A percentile compares a stretch with the other conserved stretches of the same genome.
These are phyloP conservation scores for Arctostaphylos glauca DNA, from an alignment of 148 eudicot genomes.

Conservation along the genomic window DNA sequence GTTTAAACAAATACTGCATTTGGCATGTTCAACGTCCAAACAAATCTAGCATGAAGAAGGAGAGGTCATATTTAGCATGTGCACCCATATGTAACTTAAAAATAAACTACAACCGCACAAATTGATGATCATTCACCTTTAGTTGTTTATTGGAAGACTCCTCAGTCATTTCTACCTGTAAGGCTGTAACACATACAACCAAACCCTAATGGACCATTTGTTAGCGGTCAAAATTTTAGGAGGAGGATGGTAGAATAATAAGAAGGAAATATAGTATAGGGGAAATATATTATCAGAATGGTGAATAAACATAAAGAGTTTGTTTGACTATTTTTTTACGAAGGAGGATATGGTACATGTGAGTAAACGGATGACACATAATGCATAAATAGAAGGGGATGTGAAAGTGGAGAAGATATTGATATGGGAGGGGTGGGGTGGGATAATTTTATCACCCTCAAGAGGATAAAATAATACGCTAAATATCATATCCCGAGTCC, in stretches of 20 bases:
- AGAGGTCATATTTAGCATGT: slow-evolving; percentile 1
- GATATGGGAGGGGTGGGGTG: too few species aligned
- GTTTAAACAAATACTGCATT: slow-evolving; percentile 85
- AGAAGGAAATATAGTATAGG: too few species aligned
- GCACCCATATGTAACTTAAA: background rate
- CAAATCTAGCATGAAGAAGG: slow-evolving; percentile 46
- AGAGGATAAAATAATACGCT: too few species aligned
- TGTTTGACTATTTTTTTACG: too few species aligned
- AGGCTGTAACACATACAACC: slow-evolving; percentile 51
- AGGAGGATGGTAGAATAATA: background rate
- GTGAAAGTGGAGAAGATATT: too few species aligned
- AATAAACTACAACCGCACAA: background rate
- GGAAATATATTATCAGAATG: too few species aligned
- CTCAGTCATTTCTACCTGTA: slow-evolving; percentile 65
- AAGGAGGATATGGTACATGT: too few species aligned
- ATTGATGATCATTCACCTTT: slow-evolving; percentile 41
- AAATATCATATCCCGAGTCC: too few species aligned
- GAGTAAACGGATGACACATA: too few species aligned
- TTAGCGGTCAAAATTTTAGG: background rate
- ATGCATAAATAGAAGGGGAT: too few species aligned
- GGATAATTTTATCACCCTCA: too few species aligned
- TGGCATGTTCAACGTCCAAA: slow-evolving; percentile 72
- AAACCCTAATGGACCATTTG: slow-evolving; percentile 17
- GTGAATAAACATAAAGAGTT: too few species aligned
- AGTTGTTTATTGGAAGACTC: slow-evolving; percentile 41